phyloP scores from a whole-genome alignment of 2,329 filamentous ascomycete genomes.

The Phaeosphaeriaceae sp. region DNA sequence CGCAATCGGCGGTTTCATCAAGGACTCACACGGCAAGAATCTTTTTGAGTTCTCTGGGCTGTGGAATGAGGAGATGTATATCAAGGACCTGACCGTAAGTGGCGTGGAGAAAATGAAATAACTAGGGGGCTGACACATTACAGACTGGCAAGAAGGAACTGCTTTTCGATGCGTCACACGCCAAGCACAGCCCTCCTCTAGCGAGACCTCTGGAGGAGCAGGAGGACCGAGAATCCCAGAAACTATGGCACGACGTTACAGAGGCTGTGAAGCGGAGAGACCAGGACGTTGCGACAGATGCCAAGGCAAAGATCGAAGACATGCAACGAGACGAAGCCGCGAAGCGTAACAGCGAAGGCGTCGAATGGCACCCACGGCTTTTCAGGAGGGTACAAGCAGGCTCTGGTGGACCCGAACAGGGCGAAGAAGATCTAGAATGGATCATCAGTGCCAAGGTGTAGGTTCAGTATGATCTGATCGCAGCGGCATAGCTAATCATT shows the following conservation, averaged over 20 bases:
- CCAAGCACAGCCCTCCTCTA: slow-evolving; percentile 77
- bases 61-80: slow-evolving; percentile 94
- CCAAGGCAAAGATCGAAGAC: slow-evolving; percentile 96
- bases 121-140: slow-evolving; percentile 8
- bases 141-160: slow-evolving; percentile 89
- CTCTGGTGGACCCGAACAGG: slow-evolving; percentile 75
- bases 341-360: slow-evolving; percentile 75
- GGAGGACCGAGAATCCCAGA: slow-evolving; percentile 87
- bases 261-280: slow-evolving; percentile 84
- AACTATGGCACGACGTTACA: slow-evolving; percentile 82
- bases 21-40: slow-evolving; percentile 82
- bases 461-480: slow-evolving; percentile 33
- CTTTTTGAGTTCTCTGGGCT: slow-evolving; percentile 89
- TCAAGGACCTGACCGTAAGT: slow-evolving; percentile 80
- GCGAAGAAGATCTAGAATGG: slow-evolving; percentile 92
- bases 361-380: slow-evolving; percentile 87
- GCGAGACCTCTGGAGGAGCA: slow-evolving; percentile 85
- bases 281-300: slow-evolving; percentile 87
- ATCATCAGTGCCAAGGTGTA: slow-evolving; percentile 89
- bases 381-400: slow-evolving; percentile 80
- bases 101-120: not conserved
- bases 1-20: slow-evolving; percentile 90
- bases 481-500: slow-evolving; percentile 13
- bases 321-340: slow-evolving; percentile 89
- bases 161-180: slow-evolving; percentile 84